Base-by-base conservation (phyloP, 441 rosid genomes). In the Erysimum pusillum region DNA sequence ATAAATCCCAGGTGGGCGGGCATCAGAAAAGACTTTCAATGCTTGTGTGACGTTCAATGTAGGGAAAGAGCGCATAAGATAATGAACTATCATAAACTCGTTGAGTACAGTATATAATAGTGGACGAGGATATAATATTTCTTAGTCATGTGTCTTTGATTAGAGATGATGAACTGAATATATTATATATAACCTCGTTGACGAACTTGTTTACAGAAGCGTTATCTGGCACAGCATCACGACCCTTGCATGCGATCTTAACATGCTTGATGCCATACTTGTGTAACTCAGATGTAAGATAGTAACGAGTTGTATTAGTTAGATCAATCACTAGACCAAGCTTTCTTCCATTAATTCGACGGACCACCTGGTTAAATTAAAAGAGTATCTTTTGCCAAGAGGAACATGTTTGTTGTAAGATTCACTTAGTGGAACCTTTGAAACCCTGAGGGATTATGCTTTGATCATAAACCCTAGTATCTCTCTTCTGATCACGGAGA, bases 341-440 rank as follows among this genome's bases (percentile, higher is more conserved):
- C 18, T 45, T 88, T 79, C 95, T 88, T 74, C 87, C 88, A 52
- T 82, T 74, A 53, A 90, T 92, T 83, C 88, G 89, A 72, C 83
- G 91, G 35, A 88, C 63, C 71, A 89, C 97, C 78, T 92, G 98
- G 72, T 91, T 87, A 74, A 92, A 94, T 91, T 87, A 74, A 92
- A 94, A 34, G 98, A 94, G 88, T 94, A 94, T 87, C 97, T 82
- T 87, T 6, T 5, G 7, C 18, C 45, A 12, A n/a, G 0, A 80
- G 91, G 97, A 77, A 96, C 84, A 74, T 73, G 77, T 45, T 94
- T 93, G 67, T 89, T 85, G 82, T 79, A 96, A 77, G 82, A 70
- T 78, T 96, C 99, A 72, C 96, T 84, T 44, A 96, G 97, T 0
- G 49, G 49, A 45, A 45, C 49, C 3, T 45, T 45, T n/a, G 49